A percentile compares a stretch with the other conserved stretches of the same genome.
phyloP scores from a whole-genome alignment of 2,329 filamentous ascomycete genomes.

The Mariannaea elegans region DNA sequence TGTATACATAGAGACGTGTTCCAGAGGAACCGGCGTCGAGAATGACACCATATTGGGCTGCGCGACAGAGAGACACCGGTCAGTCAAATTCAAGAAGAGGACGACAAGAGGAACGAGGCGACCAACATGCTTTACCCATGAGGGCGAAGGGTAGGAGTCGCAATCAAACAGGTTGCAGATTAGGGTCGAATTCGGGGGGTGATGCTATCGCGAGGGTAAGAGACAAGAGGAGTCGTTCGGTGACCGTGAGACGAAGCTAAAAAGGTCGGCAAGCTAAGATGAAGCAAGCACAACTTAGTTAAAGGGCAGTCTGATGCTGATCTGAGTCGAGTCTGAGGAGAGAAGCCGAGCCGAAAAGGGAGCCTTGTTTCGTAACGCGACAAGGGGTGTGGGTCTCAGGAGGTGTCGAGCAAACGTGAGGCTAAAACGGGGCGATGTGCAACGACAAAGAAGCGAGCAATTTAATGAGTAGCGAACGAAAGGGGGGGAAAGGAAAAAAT shows the following conservation, averaged over 20 bases:
- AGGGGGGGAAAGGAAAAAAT: slow-evolving; percentile 1
- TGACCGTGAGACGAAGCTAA: not conserved
- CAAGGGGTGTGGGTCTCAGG: slow-evolving; percentile 25
- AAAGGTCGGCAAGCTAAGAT: not conserved
- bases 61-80: slow-evolving; percentile 17
- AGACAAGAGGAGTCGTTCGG: not conserved
- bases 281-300: not conserved
- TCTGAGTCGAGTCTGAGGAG: not conserved
- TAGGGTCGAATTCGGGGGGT: not conserved
- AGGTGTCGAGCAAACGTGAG: slow-evolving; percentile 16
- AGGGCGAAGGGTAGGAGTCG: slow-evolving; percentile 20
- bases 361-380: slow-evolving; percentile 26
- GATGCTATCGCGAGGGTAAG: not conserved
- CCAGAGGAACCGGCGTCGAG: slow-evolving; percentile 98
- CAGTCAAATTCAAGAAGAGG: slow-evolving; percentile 21
- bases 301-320: not conserved
- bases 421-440: not conserved
- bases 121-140: slow-evolving; percentile 51
- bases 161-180: not conserved
- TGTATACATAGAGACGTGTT: slow-evolving; percentile 92
- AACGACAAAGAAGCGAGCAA: not conserved
- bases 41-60: slow-evolving; percentile 87
- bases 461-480: not conserved
- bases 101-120: slow-evolving; percentile 4
- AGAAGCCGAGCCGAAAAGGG: slow-evolving; percentile 1